Evolutionary conservation across 257 asterid genomes (phyloP), one percentile per base, ranked within the genome.

Genomic region (Gentiana macrophylla): DNA sequence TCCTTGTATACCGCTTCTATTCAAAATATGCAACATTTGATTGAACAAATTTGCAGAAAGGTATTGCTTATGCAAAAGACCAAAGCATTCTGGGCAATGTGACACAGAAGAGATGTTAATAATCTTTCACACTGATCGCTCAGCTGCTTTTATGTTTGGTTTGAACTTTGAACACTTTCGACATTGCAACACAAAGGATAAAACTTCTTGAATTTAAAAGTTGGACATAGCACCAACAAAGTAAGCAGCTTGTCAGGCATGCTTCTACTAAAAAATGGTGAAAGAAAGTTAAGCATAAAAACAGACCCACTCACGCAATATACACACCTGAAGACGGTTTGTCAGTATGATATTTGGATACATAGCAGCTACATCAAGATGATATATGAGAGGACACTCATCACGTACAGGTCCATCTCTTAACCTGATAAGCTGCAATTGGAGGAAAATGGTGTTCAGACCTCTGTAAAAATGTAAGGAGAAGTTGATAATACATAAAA

Each of bases 341-440:
- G 98, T 91, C 73, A 91, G 69, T 68, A 91, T 91, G 73, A 91
- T 91, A 79, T 91, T 91, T 55, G 98, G 98, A 68, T 91, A 91
- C 98, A 91, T 91, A 59, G 98, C 98, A 60, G 98, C 98, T 72
- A 91, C 98, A 69, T 91, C 98, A 52, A 91, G 94, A 81, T 91
- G 98, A 72, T 91, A 91, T 70, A 91, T 91, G 65, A 91, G 96
- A 67, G 98, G 98, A 64, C 79, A 79, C 62, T 87, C 98, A 67
- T 87, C 98, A 41, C 83, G 76, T 76, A 72, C 70, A 64, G 98
- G 98, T 49, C 75, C 72, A 69, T 83, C 88, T 66, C 80, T 81
- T 78, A 91, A 70, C 53, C 65, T 74, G 77, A 62, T 70, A 62
- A 91, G 88, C 98, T 91, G 87, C 79, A 81, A 70, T 49, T 37